Conservation (phyloP, 1,284 basidiomycete genomes). For the Peniophora sp. region DNA sequence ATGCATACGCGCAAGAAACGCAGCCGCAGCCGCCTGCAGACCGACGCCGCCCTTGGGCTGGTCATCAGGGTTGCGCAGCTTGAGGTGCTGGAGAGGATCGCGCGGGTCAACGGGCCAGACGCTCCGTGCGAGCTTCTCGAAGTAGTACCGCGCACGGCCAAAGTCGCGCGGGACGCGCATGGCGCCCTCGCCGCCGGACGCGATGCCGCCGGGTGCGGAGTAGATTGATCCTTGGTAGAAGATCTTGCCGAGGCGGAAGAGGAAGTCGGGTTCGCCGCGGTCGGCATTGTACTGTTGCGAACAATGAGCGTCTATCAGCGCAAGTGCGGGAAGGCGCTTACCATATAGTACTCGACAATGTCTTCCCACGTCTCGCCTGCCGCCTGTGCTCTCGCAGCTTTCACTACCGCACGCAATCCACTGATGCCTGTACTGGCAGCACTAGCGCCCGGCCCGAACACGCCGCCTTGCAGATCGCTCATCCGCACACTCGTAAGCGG, state of each 20-base stretch:
- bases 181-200: conserved; percentile 83
- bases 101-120: conserved; percentile 76
- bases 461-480: conserved; percentile 86
- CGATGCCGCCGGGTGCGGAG: conserved; percentile 60
- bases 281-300: conserved; percentile 78
- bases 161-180: conserved; percentile 75
- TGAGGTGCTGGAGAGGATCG: conserved; percentile 37
- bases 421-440: conserved; percentile 81
- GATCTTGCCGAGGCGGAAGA: conserved; percentile 84
- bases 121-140: conserved; percentile 70
- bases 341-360: conserved; percentile 85
- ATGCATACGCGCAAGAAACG: conserved; percentile 88
- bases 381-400: conserved; percentile 72
- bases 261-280: conserved; percentile 78
- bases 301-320: neutral
- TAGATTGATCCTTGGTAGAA: conserved; percentile 92
- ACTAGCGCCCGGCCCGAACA: conserved; percentile 90
- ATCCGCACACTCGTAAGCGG: conserved; percentile 78
- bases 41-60: conserved; percentile 49
- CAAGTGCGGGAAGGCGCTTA: conserved; percentile 23
- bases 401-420: conserved; percentile 66
- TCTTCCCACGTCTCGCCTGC: conserved; percentile 91
- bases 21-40: conserved; percentile 73
- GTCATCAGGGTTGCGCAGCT: conserved; percentile 35
- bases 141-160: conserved; percentile 71